phyloP scores from a whole-genome alignment of 495 filamentous ascomycete genomes.

The Cenococcum geophilum region DNA sequence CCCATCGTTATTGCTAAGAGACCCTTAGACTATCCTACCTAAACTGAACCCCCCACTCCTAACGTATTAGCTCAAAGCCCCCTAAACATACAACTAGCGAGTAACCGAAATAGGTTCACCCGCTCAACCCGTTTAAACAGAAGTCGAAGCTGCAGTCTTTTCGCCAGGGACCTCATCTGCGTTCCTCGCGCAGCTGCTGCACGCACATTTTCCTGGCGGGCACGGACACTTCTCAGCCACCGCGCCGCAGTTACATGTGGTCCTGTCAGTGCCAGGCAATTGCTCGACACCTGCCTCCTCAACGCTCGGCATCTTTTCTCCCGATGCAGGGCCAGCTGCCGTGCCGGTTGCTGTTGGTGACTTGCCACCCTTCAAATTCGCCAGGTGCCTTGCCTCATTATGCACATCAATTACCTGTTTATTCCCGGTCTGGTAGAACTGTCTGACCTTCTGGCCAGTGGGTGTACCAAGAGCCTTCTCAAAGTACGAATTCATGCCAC shows the following conservation, averaged over 20 bases:
- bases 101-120: too few species aligned
- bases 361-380: slow-evolving; percentile 73
- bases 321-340: not conserved
- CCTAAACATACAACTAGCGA: too few species aligned
- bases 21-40: too few species aligned
- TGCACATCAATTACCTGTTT: slow-evolving; percentile 92
- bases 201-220: slow-evolving; percentile 39
- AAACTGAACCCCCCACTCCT: too few species aligned
- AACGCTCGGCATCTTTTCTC: slow-evolving; percentile 11
- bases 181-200: slow-evolving; percentile 36
- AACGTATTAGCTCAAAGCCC: too few species aligned
- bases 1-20: too few species aligned
- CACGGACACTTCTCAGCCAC: slow-evolving; percentile 39
- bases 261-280: slow-evolving; percentile 36
- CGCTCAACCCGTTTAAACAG: not conserved
- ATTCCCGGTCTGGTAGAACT: slow-evolving; percentile 74
- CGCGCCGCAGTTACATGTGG: slow-evolving; percentile 44
- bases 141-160: slow-evolving; percentile 2
- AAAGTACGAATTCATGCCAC: slow-evolving; percentile 73
- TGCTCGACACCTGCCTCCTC: slow-evolving; percentile 32
- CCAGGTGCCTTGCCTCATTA: slow-evolving; percentile 76
- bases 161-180: slow-evolving; percentile 3
- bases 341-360: slow-evolving; percentile 10
- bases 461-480: slow-evolving; percentile 83
- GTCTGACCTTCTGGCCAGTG: slow-evolving; percentile 74